A percentile compares a stretch with the other conserved stretches of the same genome.
These are phyloP conservation scores for Cryptosporidium canis DNA, from an alignment of 169 alveolate species.

Conservation along the genomic window DNA sequence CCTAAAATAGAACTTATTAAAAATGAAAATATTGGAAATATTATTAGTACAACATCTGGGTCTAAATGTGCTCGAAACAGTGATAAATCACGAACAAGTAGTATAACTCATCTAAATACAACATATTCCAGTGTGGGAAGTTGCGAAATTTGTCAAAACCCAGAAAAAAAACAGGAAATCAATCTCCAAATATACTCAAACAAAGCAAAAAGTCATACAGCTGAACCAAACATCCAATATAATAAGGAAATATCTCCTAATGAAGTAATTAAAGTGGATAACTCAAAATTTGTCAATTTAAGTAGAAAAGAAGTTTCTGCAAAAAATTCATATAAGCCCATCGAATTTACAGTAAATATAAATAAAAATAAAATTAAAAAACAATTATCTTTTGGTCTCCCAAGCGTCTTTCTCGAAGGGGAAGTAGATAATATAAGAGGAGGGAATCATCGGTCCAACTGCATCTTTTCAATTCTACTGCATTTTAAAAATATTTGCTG, in stretches of 20 bases:
- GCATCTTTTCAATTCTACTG: background rate
- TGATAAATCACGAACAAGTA: background rate
- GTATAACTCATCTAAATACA: background rate
- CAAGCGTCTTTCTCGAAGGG: background rate
- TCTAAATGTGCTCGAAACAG: background rate
- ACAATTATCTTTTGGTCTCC: background rate
- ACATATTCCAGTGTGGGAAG: background rate
- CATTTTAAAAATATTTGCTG: conserved; percentile 28
- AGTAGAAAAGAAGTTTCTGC: background rate
- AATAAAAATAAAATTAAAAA: background rate
- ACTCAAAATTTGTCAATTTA: too few relatives aligned
- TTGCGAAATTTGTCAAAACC: background rate
- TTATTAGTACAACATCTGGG: background rate
- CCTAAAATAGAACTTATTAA: background rate
- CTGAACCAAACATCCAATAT: background rate
- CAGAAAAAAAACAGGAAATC: background rate
- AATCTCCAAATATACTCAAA: background rate
- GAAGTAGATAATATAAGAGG: background rate
- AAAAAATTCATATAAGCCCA: background rate
- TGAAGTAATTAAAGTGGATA: too few relatives aligned
- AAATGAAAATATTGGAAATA: background rate
- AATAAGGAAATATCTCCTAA: background rate
- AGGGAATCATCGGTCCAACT: background rate
- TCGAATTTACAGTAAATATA: background rate
- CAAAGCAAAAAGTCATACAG: conserved; percentile 1